These are phyloP conservation scores for Crucibulum laeve DNA, from an alignment of 768 basidiomycete genomes.

Conservation along the genomic window DNA sequence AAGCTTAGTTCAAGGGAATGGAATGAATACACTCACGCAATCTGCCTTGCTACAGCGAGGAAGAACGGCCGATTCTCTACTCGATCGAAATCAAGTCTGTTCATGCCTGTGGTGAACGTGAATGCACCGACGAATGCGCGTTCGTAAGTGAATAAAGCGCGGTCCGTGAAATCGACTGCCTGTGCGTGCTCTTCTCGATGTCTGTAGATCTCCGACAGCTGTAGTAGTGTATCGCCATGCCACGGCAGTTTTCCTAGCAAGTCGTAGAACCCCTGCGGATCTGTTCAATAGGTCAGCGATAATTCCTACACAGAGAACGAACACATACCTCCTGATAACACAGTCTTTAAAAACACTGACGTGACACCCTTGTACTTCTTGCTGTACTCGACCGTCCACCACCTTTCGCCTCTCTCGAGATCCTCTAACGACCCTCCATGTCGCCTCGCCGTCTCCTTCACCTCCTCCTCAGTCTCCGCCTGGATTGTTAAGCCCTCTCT, in stretches of 20 bases:
- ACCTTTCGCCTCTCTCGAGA: constrained; percentile 50
- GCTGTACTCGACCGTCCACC: constrained; percentile 89
- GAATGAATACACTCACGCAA: constrained; percentile 48
- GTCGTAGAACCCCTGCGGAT: constrained; percentile 74
- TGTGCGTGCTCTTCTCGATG: constrained; percentile 87
- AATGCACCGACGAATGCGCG: constrained; percentile 85
- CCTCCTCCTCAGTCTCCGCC: constrained; percentile 51
- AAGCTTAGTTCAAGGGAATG: not conserved
- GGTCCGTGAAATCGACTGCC: constrained; percentile 84
- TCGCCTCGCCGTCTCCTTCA: constrained; percentile 32
- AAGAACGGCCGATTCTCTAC: constrained; percentile 95
- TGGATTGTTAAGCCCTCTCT: constrained; percentile 74
- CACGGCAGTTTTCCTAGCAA: constrained; percentile 78
- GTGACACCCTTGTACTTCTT: constrained; percentile 81
- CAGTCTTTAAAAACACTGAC: constrained; percentile 73
- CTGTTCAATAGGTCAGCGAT: constrained; percentile 26
- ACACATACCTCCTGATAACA: constrained; percentile 73
- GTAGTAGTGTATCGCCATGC: constrained; percentile 90
- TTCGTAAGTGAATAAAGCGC: constrained; percentile 93
- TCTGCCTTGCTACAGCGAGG: constrained; percentile 79
- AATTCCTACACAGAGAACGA: not conserved
- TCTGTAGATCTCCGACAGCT: constrained; percentile 78
- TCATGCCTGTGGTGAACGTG: constrained; percentile 75
- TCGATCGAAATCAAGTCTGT: constrained; percentile 82
- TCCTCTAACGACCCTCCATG: constrained; percentile 29